Conservation (phyloP, 2,329 filamentous ascomycete genomes). For the Colletotrichum somersetense region DNA sequence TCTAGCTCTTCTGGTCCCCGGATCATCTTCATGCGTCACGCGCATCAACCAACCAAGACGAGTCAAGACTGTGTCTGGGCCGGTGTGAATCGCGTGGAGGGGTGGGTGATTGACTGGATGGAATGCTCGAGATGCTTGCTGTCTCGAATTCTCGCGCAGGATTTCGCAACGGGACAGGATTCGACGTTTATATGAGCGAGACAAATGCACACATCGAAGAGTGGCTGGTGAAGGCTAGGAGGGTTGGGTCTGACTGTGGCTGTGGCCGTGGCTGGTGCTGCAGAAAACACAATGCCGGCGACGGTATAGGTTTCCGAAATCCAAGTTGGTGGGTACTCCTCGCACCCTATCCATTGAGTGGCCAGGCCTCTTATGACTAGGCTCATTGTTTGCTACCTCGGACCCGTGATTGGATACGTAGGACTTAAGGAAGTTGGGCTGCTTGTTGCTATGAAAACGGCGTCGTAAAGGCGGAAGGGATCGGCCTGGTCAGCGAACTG, state of each 20-base stretch:
- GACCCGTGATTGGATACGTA: too few species aligned
- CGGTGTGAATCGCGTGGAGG: too few species aligned
- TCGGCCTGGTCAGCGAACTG: too few species aligned
- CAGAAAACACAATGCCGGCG: too few species aligned
- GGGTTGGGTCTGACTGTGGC: conserved; percentile 2
- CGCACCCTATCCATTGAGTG: too few species aligned
- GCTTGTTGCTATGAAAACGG: too few species aligned
- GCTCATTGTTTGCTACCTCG: too few species aligned
- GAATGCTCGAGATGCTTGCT: background rate
- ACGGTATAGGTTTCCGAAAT: too few species aligned
- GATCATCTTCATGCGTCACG: background rate
- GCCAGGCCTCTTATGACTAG: too few species aligned
- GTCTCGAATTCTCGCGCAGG: background rate
- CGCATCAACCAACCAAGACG: conserved; percentile 14
- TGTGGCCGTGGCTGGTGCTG: conserved; percentile 28
- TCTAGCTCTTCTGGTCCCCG: background rate
- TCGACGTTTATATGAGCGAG: background rate
- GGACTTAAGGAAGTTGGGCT: too few species aligned
- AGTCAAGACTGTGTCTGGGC: background rate
- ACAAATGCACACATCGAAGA: background rate
- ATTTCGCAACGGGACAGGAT: conserved; percentile 6
- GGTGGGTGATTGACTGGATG: background rate
- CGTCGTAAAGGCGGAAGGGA: too few species aligned
- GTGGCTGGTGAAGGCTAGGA: conserved; percentile 10
- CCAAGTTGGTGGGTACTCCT: too few species aligned